Percentiles rank a stretch among this genome's conserved stretches.
phyloP scores from a whole-genome alignment of 192 early-diverging fungal genomes.

The Geranomyces michiganensis region DNA sequence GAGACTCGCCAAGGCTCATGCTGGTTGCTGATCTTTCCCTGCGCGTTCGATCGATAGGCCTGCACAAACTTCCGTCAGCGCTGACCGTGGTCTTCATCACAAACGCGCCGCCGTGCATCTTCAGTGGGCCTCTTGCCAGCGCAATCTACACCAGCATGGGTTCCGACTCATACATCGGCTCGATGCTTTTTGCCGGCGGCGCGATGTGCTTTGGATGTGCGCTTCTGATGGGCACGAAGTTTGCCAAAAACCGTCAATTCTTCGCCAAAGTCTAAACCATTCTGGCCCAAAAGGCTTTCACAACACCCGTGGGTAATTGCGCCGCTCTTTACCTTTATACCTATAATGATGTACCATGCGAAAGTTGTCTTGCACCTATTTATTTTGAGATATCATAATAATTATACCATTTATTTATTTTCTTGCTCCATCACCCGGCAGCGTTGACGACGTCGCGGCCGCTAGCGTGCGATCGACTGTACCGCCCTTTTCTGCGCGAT shows the following conservation, averaged over 20 bases:
- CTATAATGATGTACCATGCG: background rate
- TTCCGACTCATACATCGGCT: background rate
- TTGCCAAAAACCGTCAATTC: background rate
- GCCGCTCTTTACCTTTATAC: background rate
- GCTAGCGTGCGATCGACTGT: conserved; percentile 32
- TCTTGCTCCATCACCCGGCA: no score
- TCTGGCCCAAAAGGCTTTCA: background rate
- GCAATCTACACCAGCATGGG: conserved; percentile 6
- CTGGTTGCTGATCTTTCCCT: background rate
- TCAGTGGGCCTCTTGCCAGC: conserved; percentile 7
- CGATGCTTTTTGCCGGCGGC: conserved; percentile 6
- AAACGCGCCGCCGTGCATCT: conserved; percentile 10
- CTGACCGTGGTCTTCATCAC: conserved; percentile 12
- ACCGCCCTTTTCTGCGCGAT: conserved; percentile 31
- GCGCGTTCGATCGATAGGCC: background rate
- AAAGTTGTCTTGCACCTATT: no score
- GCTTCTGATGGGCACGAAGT: conserved; percentile 1
- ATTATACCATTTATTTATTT: no score
- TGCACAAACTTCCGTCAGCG: background rate
- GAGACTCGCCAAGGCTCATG: background rate
- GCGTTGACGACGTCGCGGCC: background rate
- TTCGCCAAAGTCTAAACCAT: conserved; percentile 20
- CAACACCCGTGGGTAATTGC: background rate
- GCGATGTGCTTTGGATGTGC: conserved; percentile 6
- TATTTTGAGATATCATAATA: no score